Conservation (phyloP, 306 rosid species). For the Macrotyloma uniflorum region DNA sequence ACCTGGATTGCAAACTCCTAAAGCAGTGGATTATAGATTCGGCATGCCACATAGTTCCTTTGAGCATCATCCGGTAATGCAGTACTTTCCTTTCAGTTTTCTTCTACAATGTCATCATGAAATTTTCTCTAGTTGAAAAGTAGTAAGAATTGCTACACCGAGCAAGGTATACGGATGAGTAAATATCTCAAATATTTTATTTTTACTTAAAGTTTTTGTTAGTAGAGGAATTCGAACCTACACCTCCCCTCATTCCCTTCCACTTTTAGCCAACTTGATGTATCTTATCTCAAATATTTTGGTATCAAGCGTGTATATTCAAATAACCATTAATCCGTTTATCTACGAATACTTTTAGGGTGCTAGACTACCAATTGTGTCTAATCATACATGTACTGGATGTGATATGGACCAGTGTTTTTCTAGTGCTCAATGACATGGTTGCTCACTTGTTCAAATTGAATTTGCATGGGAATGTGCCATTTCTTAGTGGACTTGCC, state of each 20-base stretch:
- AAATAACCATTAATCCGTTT: background rate
- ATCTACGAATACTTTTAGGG: background rate
- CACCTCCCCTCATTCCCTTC: no score
- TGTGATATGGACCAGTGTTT: background rate
- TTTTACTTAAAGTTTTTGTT: no score
- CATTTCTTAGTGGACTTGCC: background rate
- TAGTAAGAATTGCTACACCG: background rate
- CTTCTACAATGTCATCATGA: background rate
- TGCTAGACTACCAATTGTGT: background rate
- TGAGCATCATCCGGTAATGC: conserved; percentile 76
- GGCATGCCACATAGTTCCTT: conserved; percentile 52
- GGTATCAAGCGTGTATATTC: background rate
- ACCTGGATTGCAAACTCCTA: conserved; percentile 45
- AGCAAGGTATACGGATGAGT: background rate
- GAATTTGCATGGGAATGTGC: background rate
- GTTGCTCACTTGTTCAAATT: background rate
- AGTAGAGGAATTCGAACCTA: no score
- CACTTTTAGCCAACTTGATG: no score
- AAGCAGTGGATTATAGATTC: conserved; percentile 48
- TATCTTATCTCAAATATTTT: no score
- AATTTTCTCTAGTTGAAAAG: background rate
- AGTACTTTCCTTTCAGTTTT: conserved; percentile 18
- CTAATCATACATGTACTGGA: background rate
- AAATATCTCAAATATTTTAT: background rate
- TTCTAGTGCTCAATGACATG: background rate